Evolutionary conservation across 1,139 yeast species (phyloP), one percentile per base, ranked within the genome.

Genomic region (Geotrichum macrosporum): DNA sequence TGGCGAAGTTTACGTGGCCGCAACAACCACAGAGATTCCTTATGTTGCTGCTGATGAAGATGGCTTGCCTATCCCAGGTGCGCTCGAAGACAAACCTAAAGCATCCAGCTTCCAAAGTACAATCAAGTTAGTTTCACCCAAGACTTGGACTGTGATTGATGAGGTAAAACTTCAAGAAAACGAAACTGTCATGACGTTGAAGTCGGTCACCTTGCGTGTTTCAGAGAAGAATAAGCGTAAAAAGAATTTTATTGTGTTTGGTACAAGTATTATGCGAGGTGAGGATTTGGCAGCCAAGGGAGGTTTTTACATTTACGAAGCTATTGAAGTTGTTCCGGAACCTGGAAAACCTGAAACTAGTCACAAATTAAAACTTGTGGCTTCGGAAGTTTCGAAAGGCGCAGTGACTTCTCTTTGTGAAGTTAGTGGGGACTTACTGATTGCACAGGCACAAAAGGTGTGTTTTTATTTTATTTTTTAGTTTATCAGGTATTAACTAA

Each of bases 241-340:
- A 53, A 77, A 79, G 55, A 95, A 86, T 60, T 78, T 81, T 52
- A 66, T 92, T 19, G 82, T 87, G 1, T 71, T 84, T 20, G 98
- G 97, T 1, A 78, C 92, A 1, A 85, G 94, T 1, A 73, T 76
- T 50, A 77, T 81, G 50, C 74, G 94, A 50, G 80, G 84, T 55
- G 98, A 92, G 61, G 96, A 88, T 67, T 70, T 84, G 49, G 77
- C 88, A 4, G 78, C 95, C 1, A 78, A 81, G 58, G 98, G 98
- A 0, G 72, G 83, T 1, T 84, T 87, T 64, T 78, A 80, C 54
- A 69, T 89, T 1, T 81, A 70, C 56, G 95, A 88, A 55, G 73
- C 86, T 35, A 81, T 84, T 46, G 89, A 82, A 53, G 84, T 88
- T 62, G 87, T 87, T 52, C 96, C 96, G 0, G 96, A 88, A 59